Evolutionary conservation across 2,329 filamentous ascomycete species (phyloP), one percentile per base, ranked within the genome.

Genomic region (Claviceps quebecensis): DNA sequence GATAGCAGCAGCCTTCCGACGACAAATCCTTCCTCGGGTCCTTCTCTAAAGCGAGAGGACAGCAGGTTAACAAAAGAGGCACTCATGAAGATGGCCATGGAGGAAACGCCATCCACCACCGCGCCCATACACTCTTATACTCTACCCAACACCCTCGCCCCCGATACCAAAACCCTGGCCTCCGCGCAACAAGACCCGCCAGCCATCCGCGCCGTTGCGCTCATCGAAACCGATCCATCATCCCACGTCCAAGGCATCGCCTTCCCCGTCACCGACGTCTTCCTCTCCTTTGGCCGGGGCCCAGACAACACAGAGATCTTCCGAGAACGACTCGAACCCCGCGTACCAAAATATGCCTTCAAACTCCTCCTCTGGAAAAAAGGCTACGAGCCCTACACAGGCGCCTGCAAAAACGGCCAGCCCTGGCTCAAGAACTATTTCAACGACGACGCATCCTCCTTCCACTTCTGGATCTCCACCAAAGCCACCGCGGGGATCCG

Each of bases 311-410:
- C 84, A 0, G 67, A 82, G 34, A 71, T 82, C 2, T 87, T 89
- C 59, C 67, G 76, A 1, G 71, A 82, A 47, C 69, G 66, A 34
- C 68, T 70, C 23, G 87, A 96, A 57, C 75, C 73, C 2, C 83
- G 82, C 16, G 80, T 97, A 38, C 87, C 90, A 1, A 91, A 91
- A 62, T 83, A 83, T 56, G 88, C 87, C 0, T 80, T 95, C 58
- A 84, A 86, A 59, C 71, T 96, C 39, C 73, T 87, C 37, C 78
- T 93, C 34, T 88, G 84, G 75, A 81, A 78, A 51, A 76, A 81
- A 0, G 78, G 78, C 11, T 83, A 83, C 53, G 83, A 87, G 52
- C 72, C 76, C 7, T 71, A 71, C 47, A 74, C 72, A 47, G 74
- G 77, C 22, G 49, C 71, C 71, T 38, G 76, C 76, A 49, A 78